Percentiles rank a stretch among this genome's conserved stretches.
Evolutionary conservation across 2,329 filamentous ascomycete genomes (phyloP).

Genomic region (Sporothrix pallida): DNA sequence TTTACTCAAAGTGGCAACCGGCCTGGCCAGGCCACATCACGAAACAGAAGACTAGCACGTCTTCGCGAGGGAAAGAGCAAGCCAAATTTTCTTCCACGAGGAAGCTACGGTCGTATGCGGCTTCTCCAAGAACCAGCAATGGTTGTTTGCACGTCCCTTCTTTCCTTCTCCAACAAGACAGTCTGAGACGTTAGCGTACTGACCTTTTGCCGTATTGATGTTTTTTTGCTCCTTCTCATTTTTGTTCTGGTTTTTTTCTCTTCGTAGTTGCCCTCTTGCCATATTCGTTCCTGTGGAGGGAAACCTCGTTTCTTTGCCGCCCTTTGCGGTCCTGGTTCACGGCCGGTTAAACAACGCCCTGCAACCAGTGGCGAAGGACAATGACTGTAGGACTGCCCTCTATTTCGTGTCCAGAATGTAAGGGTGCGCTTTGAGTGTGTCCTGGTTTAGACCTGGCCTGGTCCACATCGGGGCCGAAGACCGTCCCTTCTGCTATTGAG

Average conservation of each 20-base stretch:
- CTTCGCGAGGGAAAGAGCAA: background rate
- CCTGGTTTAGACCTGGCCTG: background rate
- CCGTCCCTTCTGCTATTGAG: background rate
- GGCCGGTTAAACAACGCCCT: slow-evolving; percentile 18
- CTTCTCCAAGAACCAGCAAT: background rate
- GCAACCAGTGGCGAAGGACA: slow-evolving; percentile 25
- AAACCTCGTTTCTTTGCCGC: background rate
- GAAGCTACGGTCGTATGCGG: background rate
- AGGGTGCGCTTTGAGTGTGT: background rate
- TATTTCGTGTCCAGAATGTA: background rate
- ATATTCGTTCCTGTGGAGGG: background rate
- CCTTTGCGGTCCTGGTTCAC: background rate
- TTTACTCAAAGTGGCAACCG: slow-evolving; percentile 1
- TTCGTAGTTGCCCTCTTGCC: background rate
- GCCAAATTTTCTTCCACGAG: background rate
- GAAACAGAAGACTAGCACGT: background rate
- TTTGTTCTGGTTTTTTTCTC: background rate
- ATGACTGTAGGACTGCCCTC: slow-evolving; percentile 16
- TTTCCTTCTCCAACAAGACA: slow-evolving; percentile 8
- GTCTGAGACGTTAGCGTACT: slow-evolving; percentile 15
- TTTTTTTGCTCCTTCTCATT: background rate
- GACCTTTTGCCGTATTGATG: background rate
- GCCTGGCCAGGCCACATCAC: background rate
- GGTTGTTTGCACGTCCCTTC: slow-evolving; percentile 4
- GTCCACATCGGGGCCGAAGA: background rate